phyloP scores from a whole-genome alignment of 1,139 yeast genomes.

The Arxiozyma bovina region DNA sequence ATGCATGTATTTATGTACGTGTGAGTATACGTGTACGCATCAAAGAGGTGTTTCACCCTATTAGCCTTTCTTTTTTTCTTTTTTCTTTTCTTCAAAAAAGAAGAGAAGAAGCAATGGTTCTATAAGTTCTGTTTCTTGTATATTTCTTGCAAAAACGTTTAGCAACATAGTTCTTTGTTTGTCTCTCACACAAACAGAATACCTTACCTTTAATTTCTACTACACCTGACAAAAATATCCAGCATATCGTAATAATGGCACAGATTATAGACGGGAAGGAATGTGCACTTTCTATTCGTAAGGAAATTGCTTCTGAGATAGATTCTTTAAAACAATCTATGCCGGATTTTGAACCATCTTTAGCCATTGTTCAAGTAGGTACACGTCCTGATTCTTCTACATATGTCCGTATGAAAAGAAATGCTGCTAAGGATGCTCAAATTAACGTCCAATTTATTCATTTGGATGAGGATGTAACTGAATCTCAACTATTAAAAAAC shows the following conservation, averaged over 20 bases:
- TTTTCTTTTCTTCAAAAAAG: too few species aligned
- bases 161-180: background rate
- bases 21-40: background rate
- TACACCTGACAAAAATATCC: background rate
- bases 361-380: slow-evolving; percentile 87
- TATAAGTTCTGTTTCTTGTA: too few species aligned
- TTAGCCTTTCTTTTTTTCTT: too few species aligned
- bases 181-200: background rate
- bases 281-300: slow-evolving; percentile 50
- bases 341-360: slow-evolving; percentile 61
- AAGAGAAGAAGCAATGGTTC: too few species aligned
- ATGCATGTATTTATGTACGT: too few species aligned
- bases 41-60: too few species aligned
- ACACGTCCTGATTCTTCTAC: slow-evolving; percentile 82
- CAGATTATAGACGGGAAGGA: slow-evolving; percentile 58
- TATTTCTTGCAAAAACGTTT: too few species aligned
- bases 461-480: slow-evolving; percentile 46
- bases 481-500: slow-evolving; percentile 49
- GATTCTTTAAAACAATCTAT: slow-evolving; percentile 36
- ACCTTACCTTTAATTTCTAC: background rate
- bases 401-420: slow-evolving; percentile 90
- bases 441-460: slow-evolving; percentile 62
- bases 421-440: slow-evolving; percentile 82
- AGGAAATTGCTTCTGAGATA: slow-evolving; percentile 44
- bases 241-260: slow-evolving; percentile 6